Evolutionary conservation across 2,329 filamentous ascomycete genomes (phyloP), one percentile per base, ranked within the genome.

Genomic region (Fusarium guadeloupense): DNA sequence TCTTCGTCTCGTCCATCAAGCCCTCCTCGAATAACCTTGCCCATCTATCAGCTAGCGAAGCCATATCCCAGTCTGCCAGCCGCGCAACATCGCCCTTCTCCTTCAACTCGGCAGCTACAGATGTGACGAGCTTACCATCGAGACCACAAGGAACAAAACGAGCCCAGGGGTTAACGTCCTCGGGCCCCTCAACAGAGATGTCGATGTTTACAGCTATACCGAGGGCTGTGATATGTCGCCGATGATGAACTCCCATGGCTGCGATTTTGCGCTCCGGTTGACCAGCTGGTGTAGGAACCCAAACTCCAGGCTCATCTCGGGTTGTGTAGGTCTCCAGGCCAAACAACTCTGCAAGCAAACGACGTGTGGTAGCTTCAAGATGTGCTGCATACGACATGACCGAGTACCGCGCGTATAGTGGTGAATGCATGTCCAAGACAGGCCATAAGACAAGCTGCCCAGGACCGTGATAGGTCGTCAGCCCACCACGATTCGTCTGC

Each of bases 381-480:
- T 93, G 75, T 30, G 86, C 83, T 6, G 96, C 89, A 76, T 96
- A 97, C 59, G 85, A 85, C 16, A 91, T 81, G 12, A 95, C 89
- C 5, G 85, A 88, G 17, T 95, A 80, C 39, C 71, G 79, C 0
- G 78, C 77, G 64, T 92, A 84, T 10, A 75, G 63, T 0, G 75
- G 70, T 7, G 84, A 81, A 49, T 85, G 86, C 52, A 98, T 83
- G 74, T 97, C 92, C n/a, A 96, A 74, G 44, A 97, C 86, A 4
- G 94, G 92, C 80, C 96, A 99, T n/a, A 93, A 86, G 30, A 97
- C 91, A 42, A 96, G 78, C 74, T 99, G 95, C 0, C 94, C 94
- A 0, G 94, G 95, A 0, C 94, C 95, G 74, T 99, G 95, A 78
- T 97, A 98, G 4, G 95, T 98, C 0, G 92, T 93, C 64, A 96